These are phyloP conservation scores for Triticum aestivum DNA, from an alignment of 176 grass and related monocot genomes.

Conservation along the genomic window IWGSC_CS_RefSeq_v2.1 NC_057804.1:182615147-182615646, in stretches of 20 bases:
- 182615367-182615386: neutral
- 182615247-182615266: constrained; percentile 63
- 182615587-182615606: constrained; percentile 6
- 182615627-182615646: neutral
- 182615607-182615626: neutral
- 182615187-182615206: constrained; percentile 29
- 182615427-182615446: neutral
- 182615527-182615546: constrained; percentile 17
- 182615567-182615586: neutral
- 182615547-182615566: neutral
- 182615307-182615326: constrained; percentile 23
- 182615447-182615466: neutral
- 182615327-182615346: neutral
- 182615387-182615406: constrained; percentile 1
- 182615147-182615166: constrained; percentile 24
- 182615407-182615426: neutral
- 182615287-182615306: constrained; percentile 77
- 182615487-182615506: neutral
- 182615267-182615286: constrained; percentile 56
- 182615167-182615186: constrained; percentile 19
- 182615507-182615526: neutral
- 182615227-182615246: constrained; percentile 87
- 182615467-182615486: neutral
- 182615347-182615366: neutral
- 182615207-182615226: constrained; percentile 64